Conservation (phyloP, 2,329 filamentous ascomycete species). For the Albophoma yamanashiensis region DNA sequence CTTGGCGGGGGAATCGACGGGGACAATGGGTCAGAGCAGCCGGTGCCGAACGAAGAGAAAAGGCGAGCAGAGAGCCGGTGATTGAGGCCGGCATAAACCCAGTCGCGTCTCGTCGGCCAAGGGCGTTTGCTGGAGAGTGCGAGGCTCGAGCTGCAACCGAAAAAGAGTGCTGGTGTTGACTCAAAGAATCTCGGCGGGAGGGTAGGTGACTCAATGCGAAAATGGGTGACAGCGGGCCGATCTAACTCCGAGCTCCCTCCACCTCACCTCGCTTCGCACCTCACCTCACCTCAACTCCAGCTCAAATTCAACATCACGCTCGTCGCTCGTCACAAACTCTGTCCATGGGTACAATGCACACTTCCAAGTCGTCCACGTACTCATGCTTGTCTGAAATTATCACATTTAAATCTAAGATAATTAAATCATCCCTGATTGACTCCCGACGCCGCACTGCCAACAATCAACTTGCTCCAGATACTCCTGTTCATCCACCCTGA, state of each 20-base stretch:
- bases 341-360: not conserved
- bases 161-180: not conserved
- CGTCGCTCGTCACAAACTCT: not conserved
- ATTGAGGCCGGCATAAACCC: not conserved
- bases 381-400: not conserved
- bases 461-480: not conserved
- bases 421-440: not conserved
- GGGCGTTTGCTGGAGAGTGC: not conserved
- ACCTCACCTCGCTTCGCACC: not conserved
- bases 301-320: not conserved
- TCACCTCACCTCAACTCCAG: not conserved
- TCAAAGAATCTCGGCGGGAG: not conserved
- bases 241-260: not conserved
- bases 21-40: not conserved
- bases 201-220: not conserved
- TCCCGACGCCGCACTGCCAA: not conserved
- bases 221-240: not conserved
- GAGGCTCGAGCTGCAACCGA: not conserved
- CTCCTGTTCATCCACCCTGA: not conserved
- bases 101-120: not conserved
- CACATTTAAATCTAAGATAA: too few species aligned
- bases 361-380: not conserved
- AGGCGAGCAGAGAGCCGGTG: not conserved
- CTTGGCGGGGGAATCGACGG: not conserved
- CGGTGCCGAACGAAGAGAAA: constrained; percentile 1